phyloP scores from a whole-genome alignment of 352 stramenopile species.

The Phytopythium vexans region DNA sequence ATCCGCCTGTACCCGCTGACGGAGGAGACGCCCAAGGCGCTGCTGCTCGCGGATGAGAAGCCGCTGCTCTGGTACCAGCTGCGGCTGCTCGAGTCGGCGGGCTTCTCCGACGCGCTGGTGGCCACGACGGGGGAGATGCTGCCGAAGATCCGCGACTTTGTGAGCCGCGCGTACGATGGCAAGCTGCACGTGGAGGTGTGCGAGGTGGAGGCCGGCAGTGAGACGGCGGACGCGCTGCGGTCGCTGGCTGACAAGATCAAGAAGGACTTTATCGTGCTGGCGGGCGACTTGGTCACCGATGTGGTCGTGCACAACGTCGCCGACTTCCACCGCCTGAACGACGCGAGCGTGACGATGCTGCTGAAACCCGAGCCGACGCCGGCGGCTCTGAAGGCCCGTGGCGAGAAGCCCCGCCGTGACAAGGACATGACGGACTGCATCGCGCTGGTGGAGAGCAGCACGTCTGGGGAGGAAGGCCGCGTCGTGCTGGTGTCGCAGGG shows the following conservation, averaged over 20 bases:
- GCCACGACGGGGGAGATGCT: slow-evolving; percentile 60
- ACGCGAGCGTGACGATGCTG: slow-evolving; percentile 83
- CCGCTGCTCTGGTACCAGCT: slow-evolving; percentile 84
- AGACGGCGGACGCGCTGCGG: slow-evolving; percentile 72
- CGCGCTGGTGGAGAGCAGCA: slow-evolving; percentile 40
- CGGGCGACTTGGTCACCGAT: slow-evolving; percentile 76
- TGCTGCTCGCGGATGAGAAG: slow-evolving; percentile 59
- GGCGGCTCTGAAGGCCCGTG: slow-evolving; percentile 30
- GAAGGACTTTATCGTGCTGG: slow-evolving; percentile 79
- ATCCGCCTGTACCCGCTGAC: slow-evolving; percentile 80
- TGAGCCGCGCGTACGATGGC: slow-evolving; percentile 73
- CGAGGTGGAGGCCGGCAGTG: slow-evolving; percentile 66
- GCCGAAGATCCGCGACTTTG: slow-evolving; percentile 69
- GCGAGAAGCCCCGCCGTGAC: slow-evolving; percentile 69
- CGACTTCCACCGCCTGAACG: slow-evolving; percentile 79
- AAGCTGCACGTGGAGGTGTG: slow-evolving; percentile 78
- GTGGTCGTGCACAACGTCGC: slow-evolving; percentile 78
- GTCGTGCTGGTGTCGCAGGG: slow-evolving; percentile 68
- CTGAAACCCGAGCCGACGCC: slow-evolving; percentile 48
- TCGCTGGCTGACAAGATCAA: slow-evolving; percentile 76
- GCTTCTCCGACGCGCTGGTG: slow-evolving; percentile 75
- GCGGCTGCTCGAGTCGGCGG: slow-evolving; percentile 71
- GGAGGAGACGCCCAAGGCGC: slow-evolving; percentile 71
- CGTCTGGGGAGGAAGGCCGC: slow-evolving; percentile 43
- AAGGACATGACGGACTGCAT: slow-evolving; percentile 86